These are phyloP conservation scores for Kluyveromyces nonfermentans DNA, from an alignment of 805 yeast species.

Conservation along the genomic window DNA sequence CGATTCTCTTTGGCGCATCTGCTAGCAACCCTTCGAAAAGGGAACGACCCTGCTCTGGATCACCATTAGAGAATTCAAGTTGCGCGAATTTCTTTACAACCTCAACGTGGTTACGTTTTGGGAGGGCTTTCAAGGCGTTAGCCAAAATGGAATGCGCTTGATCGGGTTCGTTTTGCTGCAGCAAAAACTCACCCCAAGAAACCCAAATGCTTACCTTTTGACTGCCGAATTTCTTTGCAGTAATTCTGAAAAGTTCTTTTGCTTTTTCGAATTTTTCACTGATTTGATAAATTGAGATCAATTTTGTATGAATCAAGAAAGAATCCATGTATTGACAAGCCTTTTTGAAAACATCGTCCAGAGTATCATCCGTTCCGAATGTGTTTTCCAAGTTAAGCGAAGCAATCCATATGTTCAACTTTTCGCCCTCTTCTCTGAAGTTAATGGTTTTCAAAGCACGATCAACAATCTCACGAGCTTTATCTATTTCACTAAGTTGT, in stretches of 20 bases:
- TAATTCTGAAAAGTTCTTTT: constrained; percentile 51
- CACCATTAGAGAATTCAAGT: constrained; percentile 79
- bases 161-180: constrained; percentile 45
- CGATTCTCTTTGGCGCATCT: constrained; percentile 86
- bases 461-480: constrained; percentile 87
- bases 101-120: constrained; percentile 67
- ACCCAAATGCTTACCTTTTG: constrained; percentile 69
- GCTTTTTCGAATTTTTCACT: constrained; percentile 69
- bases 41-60: constrained; percentile 89
- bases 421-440: constrained; percentile 87
- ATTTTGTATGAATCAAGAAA: constrained; percentile 65
- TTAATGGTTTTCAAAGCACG: constrained; percentile 86
- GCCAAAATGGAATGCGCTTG: constrained; percentile 68
- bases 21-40: constrained; percentile 85
- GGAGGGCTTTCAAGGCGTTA: constrained; percentile 59
- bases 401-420: constrained; percentile 93
- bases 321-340: constrained; percentile 91
- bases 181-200: constrained; percentile 64
- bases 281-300: constrained; percentile 63
- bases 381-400: constrained; percentile 86
- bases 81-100: constrained; percentile 83
- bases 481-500: constrained; percentile 87
- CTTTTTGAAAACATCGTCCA: constrained; percentile 72
- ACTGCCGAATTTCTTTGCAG: constrained; percentile 72
- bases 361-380: constrained; percentile 77